Conservation (phyloP, 2,329 filamentous ascomycete species). For the Penicillium sp. region DNA sequence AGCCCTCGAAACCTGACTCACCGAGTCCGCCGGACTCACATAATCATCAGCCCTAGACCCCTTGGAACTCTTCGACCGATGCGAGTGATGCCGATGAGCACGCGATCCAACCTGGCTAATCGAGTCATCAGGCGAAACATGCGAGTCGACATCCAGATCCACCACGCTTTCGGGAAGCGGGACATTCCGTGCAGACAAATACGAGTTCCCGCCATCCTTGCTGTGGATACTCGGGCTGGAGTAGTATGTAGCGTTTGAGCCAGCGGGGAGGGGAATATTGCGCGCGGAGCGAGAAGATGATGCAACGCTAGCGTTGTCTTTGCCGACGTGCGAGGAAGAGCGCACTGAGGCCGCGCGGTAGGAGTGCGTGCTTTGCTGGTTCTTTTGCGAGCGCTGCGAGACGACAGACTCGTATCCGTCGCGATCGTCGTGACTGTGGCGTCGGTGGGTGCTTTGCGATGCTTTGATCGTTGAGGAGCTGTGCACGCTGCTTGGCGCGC, state of each 20-base stretch:
- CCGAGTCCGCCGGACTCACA: slow-evolving; percentile 40
- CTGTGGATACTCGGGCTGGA: slow-evolving; percentile 6
- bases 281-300: slow-evolving; percentile 39
- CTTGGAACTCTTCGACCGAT: slow-evolving; percentile 33
- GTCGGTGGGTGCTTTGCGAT: slow-evolving; percentile 23
- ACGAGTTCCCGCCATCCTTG: slow-evolving; percentile 9
- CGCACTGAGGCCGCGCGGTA: neutral
- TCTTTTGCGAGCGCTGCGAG: slow-evolving; percentile 16
- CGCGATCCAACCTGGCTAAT: slow-evolving; percentile 63
- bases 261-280: slow-evolving; percentile 38
- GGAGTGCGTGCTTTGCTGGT: slow-evolving; percentile 25
- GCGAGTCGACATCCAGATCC: slow-evolving; percentile 44
- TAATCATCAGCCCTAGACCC: slow-evolving; percentile 35
- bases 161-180: slow-evolving; percentile 36
- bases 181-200: slow-evolving; percentile 27
- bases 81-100: slow-evolving; percentile 28
- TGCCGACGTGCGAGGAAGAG: slow-evolving; percentile 4
- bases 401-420: slow-evolving; percentile 24
- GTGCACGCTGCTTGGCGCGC: slow-evolving; percentile 33
- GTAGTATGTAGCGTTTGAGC: slow-evolving; percentile 29
- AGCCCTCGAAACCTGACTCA: slow-evolving; percentile 40
- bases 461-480: slow-evolving; percentile 41
- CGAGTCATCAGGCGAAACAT: slow-evolving; percentile 78
- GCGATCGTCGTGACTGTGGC: slow-evolving; percentile 25
- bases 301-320: slow-evolving; percentile 24